Base-by-base conservation (phyloP, 306 rosid species). In the Citrullus mucosospermus region DNA sequence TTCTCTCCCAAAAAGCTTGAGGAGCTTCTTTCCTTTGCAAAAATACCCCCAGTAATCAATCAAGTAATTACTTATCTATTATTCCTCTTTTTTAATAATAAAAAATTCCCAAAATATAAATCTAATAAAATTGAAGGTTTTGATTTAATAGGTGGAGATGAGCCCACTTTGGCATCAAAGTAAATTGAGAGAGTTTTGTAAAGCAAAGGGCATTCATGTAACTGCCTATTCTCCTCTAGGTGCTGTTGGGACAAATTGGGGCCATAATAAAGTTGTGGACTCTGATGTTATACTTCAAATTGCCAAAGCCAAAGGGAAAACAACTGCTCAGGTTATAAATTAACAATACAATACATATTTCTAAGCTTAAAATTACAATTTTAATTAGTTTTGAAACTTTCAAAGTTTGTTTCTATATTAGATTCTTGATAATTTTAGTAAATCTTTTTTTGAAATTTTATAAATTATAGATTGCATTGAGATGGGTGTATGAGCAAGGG, bases 1-100 rank as follows among this genome's bases (percentile, higher is more conserved):
- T 91, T 93, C 93, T 88, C 98, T 8, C 20, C 83, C 81, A 85
- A 78, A 36, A 86, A 78, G 87, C 97, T 93, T 63, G 61, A 93
- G 12, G 80, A 88, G 6, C 84, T 91, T 56, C 88, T 91, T 28
- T 83, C 93, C 76, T 68, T 86, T 25, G 90, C 97, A 11, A 66
- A 83, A 83, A 88, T 90, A 68, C 89, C 91, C 76, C 97, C 98
- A 1, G 81, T 91, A 2, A 82, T 87, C 4, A 90, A 93, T 77
- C 98, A 93, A 81, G 98, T 90, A 70, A 67, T 32, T 11, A 3
- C 11, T 32, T 32, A 32, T 32, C 34, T 32, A 32, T 1, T 32
- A 1, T 3, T 32, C 34, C 3, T 3, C 34, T 32, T 32, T 32
- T 32, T 22, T 22, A 22, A 22, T 22, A 22, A 22, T 22, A 22